Conservation (phyloP, 2,329 filamentous ascomycete species). For the Alternaria burnsii region DNA sequence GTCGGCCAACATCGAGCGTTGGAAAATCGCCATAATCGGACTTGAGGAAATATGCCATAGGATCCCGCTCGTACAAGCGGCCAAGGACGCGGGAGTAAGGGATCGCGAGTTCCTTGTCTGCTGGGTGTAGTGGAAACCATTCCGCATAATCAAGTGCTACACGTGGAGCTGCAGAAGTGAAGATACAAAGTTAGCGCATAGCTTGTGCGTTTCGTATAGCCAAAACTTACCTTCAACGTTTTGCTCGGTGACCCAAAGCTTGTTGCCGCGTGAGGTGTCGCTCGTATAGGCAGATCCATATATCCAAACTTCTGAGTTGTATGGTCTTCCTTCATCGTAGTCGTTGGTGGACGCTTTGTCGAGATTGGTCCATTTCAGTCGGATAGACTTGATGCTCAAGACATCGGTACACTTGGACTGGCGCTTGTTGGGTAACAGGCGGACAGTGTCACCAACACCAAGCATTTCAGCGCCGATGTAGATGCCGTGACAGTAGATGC, state of each 20-base stretch:
- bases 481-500: constrained; percentile 62
- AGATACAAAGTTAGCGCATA: no score
- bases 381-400: constrained; percentile 63
- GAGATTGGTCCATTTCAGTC: constrained; percentile 59
- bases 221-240: background rate
- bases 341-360: constrained; percentile 57
- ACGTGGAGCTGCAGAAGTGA: constrained; percentile 17
- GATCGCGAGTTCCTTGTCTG: constrained; percentile 53
- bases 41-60: constrained; percentile 58
- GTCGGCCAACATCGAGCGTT: constrained; percentile 56
- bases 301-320: constrained; percentile 58
- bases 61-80: constrained; percentile 62
- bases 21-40: constrained; percentile 12
- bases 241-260: constrained; percentile 30
- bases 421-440: constrained; percentile 51
- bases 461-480: constrained; percentile 67
- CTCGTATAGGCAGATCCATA: constrained; percentile 60
- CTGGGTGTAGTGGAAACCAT: constrained; percentile 62
- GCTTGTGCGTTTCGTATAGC: no score
- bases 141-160: constrained; percentile 52
- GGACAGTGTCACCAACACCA: constrained; percentile 62
- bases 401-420: constrained; percentile 57
- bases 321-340: constrained; percentile 56
- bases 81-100: constrained; percentile 63
- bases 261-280: constrained; percentile 44